Evolutionary conservation across 1,284 basidiomycete genomes (phyloP).

Genomic region (Bjerkandera adusta): DNA sequence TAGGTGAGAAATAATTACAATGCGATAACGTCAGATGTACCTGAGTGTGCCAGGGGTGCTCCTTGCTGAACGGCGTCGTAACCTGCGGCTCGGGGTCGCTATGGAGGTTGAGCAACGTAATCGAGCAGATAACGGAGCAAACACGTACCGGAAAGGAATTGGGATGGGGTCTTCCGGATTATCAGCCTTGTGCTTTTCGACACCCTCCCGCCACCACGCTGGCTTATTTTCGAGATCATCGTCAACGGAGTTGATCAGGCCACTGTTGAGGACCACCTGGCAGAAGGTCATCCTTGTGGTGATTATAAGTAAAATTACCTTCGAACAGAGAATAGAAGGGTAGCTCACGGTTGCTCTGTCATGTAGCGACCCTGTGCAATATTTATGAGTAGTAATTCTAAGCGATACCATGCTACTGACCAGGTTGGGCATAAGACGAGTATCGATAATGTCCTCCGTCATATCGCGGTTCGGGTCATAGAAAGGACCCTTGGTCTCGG

Average conservation of each 20-base stretch:
- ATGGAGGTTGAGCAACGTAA: constrained; percentile 21
- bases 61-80: constrained; percentile 21
- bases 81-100: constrained; percentile 34
- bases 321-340: background rate
- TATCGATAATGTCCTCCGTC: background rate
- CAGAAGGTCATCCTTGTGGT: constrained; percentile 24
- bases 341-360: constrained; percentile 24
- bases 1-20: constrained; percentile 1
- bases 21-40: constrained; percentile 3
- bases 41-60: constrained; percentile 31
- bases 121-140: background rate
- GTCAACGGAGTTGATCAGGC: constrained; percentile 11
- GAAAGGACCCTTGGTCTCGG: background rate
- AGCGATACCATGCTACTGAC: constrained; percentile 9
- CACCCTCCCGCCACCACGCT: constrained; percentile 31
- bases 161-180: constrained; percentile 27
- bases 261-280: constrained; percentile 17
- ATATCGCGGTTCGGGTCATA: background rate
- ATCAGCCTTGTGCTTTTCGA: constrained; percentile 31
- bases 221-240: constrained; percentile 10
- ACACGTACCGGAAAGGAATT: constrained; percentile 10
- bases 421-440: constrained; percentile 16
- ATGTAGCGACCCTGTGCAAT: constrained; percentile 18
- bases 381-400: background rate
- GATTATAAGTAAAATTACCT: too few species aligned